Evolutionary conservation across 768 basidiomycete species (phyloP), one percentile per base, ranked within the genome.

Genomic region (Fistulinella prunicolor): DNA sequence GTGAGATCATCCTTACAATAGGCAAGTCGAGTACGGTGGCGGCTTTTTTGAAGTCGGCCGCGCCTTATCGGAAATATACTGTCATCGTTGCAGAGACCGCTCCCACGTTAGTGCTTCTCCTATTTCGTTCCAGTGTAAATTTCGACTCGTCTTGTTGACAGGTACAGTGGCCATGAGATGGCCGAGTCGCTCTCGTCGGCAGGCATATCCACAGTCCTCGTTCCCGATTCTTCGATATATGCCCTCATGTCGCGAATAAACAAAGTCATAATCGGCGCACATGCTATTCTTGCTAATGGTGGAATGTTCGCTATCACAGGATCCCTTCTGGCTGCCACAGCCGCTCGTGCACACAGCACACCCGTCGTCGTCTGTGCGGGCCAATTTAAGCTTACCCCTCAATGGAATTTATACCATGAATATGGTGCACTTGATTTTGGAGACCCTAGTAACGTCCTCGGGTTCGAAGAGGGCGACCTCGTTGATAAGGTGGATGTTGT

Each of bases 191-290:
- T 97, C 20, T 89, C 94, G 4, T 71, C 81, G 4, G 79, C 83
- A 14, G 85, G 67, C 34, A 93, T 98, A 54, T 91, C 91, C 6
- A 95, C 94, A n/a, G 89, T 97, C 64, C 86, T 99, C 40, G 86
- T 98, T 43, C 95, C 96, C 35, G 95, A 98, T 68, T 94, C 92
- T 8, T 94, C 93, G 21, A 85, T 97, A 65, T 95, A 89, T 63
- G 92, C 94, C 10, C 79, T 99, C 54, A 91, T 98, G 84, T 95
- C 96, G 5, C 84, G 95, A 50, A 89, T 95, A 51, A 95, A 94
- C 73, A 99, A 99, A 69, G 87, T 98, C 57, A 83, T 99, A 49
- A 77, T 99, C 38, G 92, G 94, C 23, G 88, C 94, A 10, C 95
- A 97, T 67, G 85, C 89, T n/a, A 87, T 98, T 59, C 83, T 96